Base-by-base conservation (phyloP, 2,329 filamentous ascomycete genomes). In the Lachnellula arida region DNA sequence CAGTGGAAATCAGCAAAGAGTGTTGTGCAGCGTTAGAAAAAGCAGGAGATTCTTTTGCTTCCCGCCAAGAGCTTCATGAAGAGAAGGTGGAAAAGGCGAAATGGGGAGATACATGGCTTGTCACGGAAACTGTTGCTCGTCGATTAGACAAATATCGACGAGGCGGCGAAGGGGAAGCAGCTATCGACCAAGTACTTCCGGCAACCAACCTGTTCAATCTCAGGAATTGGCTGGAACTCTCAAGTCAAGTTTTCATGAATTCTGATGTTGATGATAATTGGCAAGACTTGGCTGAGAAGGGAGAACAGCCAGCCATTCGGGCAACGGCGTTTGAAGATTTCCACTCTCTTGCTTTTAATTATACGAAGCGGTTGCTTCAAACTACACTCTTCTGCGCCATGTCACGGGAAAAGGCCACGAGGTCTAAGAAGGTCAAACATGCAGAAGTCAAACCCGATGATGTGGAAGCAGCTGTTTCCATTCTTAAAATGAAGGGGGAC, bases 261-360 rank as follows among this genome's bases (percentile, higher is more conserved):
- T 64, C 73, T 22, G 75, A 74, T 58, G 78, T 79, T 12, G 81
- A 84, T 53, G 78, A 82, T 54, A 91, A 89, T 67, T 95, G 89
- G 89, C 75, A 74, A 35, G 76, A 75, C 40, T 64, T 88, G 7
- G 78, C 79, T 19, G 77, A 80, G n/a, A 46, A 51, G 28, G 69
- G 70, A 51, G 78, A 81, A 54, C 75, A 75, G 3, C 91, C 91
- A 0, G 83, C 87, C 0, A 81, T 96, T 22, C 85, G 87, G 62
- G 81, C 85, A 6, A 91, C 89, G 1, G 85, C 88, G 0, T 78
- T 95, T n/a, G 78, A 82, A 5, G 89, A 94, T 63, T 86, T 96
- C 46, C 79, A 91, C 65, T 81, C 81, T 8, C 71, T 96, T 2
- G 76, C 81, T 0, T 69, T 88, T 1, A 87, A 81, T 52, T 62